Percentiles rank a stretch among this genome's conserved stretches.
These are phyloP conservation scores for Penicillium sp. DNA, from an alignment of 2,329 filamentous ascomycete species.

Conservation along the genomic window DNA sequence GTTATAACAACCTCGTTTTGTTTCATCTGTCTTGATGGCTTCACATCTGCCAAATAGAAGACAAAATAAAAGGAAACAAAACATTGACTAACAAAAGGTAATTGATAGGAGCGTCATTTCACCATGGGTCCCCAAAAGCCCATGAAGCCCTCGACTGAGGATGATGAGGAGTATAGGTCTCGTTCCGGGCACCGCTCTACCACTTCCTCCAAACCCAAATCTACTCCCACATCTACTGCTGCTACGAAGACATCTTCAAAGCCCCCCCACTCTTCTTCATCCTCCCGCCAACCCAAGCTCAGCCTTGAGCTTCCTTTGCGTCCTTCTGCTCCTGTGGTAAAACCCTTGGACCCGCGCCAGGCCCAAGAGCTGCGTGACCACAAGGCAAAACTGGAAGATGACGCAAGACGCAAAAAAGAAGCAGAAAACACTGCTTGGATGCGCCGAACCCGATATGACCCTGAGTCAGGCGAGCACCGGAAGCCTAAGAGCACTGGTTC, in stretches of 20 bases:
- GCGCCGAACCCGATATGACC: neutral
- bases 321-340: neutral
- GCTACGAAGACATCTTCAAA: neutral
- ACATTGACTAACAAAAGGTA: neutral
- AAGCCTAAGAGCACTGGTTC: neutral
- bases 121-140: neutral
- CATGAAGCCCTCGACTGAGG: neutral
- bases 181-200: neutral
- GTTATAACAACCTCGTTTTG: neutral
- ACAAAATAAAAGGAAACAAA: neutral
- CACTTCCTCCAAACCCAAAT: neutral
- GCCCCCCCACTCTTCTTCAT: neutral
- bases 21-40: neutral
- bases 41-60: neutral
- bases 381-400: neutral
- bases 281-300: neutral
- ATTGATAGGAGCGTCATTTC: neutral
- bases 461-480: neutral
- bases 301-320: neutral
- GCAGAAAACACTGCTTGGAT: slow-evolving; percentile 7
- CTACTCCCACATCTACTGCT: neutral
- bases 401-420: neutral
- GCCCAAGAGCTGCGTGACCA: neutral
- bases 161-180: neutral
- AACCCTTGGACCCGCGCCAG: slow-evolving; percentile 1